Percentiles rank a stretch among this genome's conserved stretches.
Conservation (phyloP, 345 rosid species). For the Brassica carinata region DNA sequence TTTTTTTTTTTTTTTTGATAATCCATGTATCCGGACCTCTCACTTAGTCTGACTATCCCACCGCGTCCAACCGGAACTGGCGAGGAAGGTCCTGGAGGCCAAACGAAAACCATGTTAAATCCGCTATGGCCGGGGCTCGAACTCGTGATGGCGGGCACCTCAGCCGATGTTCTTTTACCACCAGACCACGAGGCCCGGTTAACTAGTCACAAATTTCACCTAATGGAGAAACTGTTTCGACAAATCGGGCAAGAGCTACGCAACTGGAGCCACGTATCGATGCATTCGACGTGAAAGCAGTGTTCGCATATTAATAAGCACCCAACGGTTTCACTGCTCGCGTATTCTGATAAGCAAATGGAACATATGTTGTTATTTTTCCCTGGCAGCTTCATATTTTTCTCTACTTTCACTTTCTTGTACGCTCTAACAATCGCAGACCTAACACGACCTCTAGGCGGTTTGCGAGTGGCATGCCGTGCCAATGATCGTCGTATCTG, state of each 20-base stretch:
- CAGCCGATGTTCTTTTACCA: too few relatives aligned
- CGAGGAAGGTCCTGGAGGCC: too few relatives aligned
- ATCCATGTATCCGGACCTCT: too few relatives aligned
- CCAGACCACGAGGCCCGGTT: too few relatives aligned
- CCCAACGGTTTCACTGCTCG: background rate
- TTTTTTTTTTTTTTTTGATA: too few relatives aligned
- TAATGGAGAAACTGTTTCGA: slow-evolving; percentile 50
- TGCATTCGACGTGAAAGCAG: slow-evolving; percentile 47
- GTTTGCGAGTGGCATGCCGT: slow-evolving; percentile 24
- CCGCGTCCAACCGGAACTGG: too few relatives aligned
- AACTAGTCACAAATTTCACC: background rate
- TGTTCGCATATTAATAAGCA: background rate
- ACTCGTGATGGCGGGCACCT: too few relatives aligned
- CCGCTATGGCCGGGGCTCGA: too few relatives aligned
- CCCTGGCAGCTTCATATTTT: slow-evolving; percentile 53
- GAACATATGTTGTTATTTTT: slow-evolving; percentile 39
- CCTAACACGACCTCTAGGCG: slow-evolving; percentile 56
- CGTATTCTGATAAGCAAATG: slow-evolving; percentile 47
- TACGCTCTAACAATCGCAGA: slow-evolving; percentile 59
- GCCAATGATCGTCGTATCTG: background rate
- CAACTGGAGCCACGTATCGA: slow-evolving; percentile 69
- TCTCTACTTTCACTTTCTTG: slow-evolving; percentile 56
- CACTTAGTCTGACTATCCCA: too few relatives aligned
- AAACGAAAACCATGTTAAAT: too few relatives aligned
- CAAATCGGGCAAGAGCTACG: slow-evolving; percentile 70